phyloP scores from a whole-genome alignment of 768 basidiomycete species.

The Tylopilus sp. region DNA sequence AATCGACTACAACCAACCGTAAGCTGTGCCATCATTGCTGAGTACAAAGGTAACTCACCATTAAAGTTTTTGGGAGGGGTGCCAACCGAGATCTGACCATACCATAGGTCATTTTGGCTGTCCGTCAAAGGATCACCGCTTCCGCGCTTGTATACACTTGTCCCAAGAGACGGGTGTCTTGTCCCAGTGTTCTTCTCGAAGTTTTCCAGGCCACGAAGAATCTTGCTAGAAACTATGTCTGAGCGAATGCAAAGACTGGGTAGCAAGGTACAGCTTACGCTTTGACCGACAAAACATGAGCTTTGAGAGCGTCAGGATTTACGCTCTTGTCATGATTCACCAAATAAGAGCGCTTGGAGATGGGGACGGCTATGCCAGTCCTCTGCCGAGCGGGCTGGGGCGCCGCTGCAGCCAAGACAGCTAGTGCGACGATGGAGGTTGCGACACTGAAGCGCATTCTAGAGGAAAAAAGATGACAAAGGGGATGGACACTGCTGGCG shows the following conservation, averaged over 20 bases:
- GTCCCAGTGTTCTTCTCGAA: conserved; percentile 6
- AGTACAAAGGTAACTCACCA: no score
- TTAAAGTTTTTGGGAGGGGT: no score
- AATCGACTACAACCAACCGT: no score
- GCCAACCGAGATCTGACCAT: no score
- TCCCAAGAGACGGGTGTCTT: conserved; percentile 10
- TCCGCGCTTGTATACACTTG: no score
- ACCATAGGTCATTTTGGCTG: no score
- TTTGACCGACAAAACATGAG: conserved; percentile 3
- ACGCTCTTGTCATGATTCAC: conserved; percentile 8
- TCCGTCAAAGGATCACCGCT: no score
- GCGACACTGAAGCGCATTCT: conserved; percentile 10
- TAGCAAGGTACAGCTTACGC: conserved; percentile 4
- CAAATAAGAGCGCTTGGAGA: conserved; percentile 7
- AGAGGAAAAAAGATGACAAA: no score
- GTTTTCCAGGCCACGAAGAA: background rate
- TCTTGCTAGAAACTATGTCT: conserved; percentile 3
- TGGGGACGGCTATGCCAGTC: conserved; percentile 1
- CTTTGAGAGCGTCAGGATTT: conserved; percentile 4
- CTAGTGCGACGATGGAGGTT: conserved; percentile 4
- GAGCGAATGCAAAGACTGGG: background rate
- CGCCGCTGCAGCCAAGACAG: conserved; percentile 7
- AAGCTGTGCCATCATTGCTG: no score
- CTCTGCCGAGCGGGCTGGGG: background rate
- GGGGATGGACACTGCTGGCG: background rate